A percentile compares a stretch with the other conserved stretches of the same genome.
Evolutionary conservation across 1,284 basidiomycete species (phyloP).

Genomic region (Anthracocystis setariae): DNA sequence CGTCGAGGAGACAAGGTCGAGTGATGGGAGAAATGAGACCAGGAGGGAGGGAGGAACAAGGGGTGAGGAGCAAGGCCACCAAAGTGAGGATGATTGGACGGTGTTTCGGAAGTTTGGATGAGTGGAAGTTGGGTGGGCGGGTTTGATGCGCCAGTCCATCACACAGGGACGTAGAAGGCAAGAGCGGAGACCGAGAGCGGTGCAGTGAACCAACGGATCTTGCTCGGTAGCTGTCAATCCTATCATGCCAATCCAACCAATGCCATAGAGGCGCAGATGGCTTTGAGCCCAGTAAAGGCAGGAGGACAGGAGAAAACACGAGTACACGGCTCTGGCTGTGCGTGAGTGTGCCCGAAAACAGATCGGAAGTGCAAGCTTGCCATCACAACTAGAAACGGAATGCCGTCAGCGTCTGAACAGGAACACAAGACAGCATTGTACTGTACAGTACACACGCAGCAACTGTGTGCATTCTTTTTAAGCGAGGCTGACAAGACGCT

Average conservation of each 20-base stretch:
- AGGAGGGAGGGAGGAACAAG: not conserved
- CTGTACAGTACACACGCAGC: slow-evolving; percentile 1
- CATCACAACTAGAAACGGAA: not conserved
- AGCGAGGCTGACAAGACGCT: slow-evolving; percentile 14
- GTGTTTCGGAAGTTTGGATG: too few relatives aligned
- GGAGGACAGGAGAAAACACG: not conserved
- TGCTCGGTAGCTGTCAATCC: not conserved
- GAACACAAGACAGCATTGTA: slow-evolving; percentile 1
- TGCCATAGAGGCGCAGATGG: not conserved
- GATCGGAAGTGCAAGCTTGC: not conserved
- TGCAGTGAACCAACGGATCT: not conserved
- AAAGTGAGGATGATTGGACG: too few relatives aligned
- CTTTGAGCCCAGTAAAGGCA: not conserved
- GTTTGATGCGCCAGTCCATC: too few relatives aligned
- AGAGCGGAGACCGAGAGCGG: not conserved
- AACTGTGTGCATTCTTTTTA: not conserved
- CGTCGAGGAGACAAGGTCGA: too few relatives aligned
- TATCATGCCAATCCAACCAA: too few relatives aligned
- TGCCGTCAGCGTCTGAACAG: slow-evolving; percentile 1
- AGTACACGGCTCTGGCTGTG: not conserved
- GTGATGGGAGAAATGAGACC: not conserved
- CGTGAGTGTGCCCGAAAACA: slow-evolving; percentile 2
- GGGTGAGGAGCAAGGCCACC: not conserved
- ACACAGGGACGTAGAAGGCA: not conserved
- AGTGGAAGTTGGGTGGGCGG: too few relatives aligned